Percentiles rank a stretch among this genome's conserved stretches.
Evolutionary conservation across 768 basidiomycete genomes (phyloP).

Genomic region (Tephrocybe sp.): DNA sequence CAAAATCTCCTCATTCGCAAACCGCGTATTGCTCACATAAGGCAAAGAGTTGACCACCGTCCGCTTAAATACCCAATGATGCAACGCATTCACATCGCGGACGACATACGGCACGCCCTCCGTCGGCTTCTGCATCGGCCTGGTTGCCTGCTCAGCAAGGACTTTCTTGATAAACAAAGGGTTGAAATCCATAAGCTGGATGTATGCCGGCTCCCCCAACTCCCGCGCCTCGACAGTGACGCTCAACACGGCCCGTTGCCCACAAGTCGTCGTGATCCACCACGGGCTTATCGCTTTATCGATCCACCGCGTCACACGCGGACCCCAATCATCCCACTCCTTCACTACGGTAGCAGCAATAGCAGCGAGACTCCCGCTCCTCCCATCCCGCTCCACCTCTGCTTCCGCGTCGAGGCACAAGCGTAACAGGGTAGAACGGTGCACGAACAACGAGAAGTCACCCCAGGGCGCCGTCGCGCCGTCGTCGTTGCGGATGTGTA

Average conservation of each 20-base stretch:
- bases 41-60: constrained; percentile 25
- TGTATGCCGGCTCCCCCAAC: neutral
- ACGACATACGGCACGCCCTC: neutral
- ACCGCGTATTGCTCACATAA: constrained; percentile 21
- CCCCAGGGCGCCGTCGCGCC: neutral
- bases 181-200: constrained; percentile 9
- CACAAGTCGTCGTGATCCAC: constrained; percentile 25
- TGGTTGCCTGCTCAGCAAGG: neutral
- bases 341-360: too few species aligned
- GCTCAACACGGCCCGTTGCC: constrained; percentile 21
- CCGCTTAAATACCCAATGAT: constrained; percentile 24
- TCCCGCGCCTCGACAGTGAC: neutral
- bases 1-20: neutral
- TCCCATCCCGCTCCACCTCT: neutral
- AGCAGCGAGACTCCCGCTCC: neutral
- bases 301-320: constrained; percentile 22
- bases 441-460: constrained; percentile 11
- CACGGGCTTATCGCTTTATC: constrained; percentile 12
- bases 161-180: neutral
- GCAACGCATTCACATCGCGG: neutral
- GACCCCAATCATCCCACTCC: constrained; percentile 21
- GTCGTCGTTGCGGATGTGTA: constrained; percentile 3
- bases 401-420: too few species aligned
- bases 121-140: neutral
- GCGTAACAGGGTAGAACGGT: constrained; percentile 11